Percentiles rank a stretch among this genome's conserved stretches.
Conservation (phyloP, 352 stramenopile genomes). For the Blastocystis hominis region DNA sequence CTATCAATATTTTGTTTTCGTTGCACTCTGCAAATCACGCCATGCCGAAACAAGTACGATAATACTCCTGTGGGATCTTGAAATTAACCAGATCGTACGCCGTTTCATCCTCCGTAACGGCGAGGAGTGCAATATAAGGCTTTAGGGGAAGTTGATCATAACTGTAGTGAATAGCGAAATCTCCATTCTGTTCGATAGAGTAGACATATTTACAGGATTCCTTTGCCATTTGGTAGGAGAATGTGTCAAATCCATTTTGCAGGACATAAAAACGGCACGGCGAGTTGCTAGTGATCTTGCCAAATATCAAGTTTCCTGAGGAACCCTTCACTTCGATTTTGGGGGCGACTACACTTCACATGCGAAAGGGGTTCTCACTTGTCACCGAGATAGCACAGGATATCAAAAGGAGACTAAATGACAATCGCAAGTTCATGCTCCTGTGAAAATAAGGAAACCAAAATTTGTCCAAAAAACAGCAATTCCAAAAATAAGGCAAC, state of each 20-base stretch:
- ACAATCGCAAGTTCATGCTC: neutral
- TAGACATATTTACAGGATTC: neutral
- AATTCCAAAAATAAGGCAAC: neutral
- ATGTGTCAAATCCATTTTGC: neutral
- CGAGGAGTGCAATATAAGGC: neutral
- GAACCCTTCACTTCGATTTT: neutral
- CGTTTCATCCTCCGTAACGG: neutral
- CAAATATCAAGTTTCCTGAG: neutral
- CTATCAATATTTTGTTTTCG: neutral
- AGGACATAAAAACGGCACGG: neutral
- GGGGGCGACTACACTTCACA: neutral
- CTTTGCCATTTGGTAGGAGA: neutral
- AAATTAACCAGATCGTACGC: neutral
- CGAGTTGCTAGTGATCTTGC: neutral
- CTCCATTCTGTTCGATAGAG: neutral
- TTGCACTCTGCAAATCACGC: conserved; percentile 15
- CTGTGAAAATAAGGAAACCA: neutral
- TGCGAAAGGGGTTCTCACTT: neutral
- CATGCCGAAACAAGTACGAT: neutral
- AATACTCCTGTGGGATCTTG: neutral
- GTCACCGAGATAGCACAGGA: neutral
- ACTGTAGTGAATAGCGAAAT: neutral
- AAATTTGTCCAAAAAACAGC: neutral
- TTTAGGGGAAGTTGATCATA: neutral
- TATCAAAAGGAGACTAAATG: neutral